A percentile compares a stretch with the other conserved stretches of the same genome.
Evolutionary conservation across 2,329 filamentous ascomycete species (phyloP).

Genomic region (Penicillium verrucosum): DNA sequence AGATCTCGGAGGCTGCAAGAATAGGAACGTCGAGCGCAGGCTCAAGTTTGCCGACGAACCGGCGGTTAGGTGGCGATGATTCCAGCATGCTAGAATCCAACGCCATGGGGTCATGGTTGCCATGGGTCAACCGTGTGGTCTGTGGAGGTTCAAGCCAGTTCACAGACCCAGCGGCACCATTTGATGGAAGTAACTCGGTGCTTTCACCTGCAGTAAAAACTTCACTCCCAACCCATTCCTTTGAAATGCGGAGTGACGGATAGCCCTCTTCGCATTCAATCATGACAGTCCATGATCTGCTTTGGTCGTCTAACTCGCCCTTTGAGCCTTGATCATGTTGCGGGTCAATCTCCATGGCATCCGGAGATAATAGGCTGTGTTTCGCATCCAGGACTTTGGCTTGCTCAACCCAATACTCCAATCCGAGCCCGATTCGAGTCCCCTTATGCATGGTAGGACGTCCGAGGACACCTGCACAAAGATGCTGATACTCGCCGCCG

Average conservation of each 20-base stretch:
- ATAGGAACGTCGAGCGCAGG: constrained; percentile 44
- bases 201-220: constrained; percentile 31
- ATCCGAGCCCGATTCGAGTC: constrained; percentile 38
- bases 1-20: constrained; percentile 41
- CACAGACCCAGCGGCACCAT: constrained; percentile 27
- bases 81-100: constrained; percentile 39
- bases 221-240: constrained; percentile 42
- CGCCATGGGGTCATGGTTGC: constrained; percentile 36
- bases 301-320: constrained; percentile 17
- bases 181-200: constrained; percentile 23
- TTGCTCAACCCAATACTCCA: constrained; percentile 45
- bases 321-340: constrained; percentile 19
- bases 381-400: constrained; percentile 35
- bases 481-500: constrained; percentile 35
- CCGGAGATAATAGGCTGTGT: constrained; percentile 21
- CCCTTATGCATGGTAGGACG: constrained; percentile 42
- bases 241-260: constrained; percentile 44
- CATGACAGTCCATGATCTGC: constrained; percentile 35
- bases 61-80: constrained; percentile 40
- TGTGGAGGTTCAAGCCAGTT: constrained; percentile 42
- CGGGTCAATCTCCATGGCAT: constrained; percentile 36
- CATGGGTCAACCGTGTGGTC: constrained; percentile 33
- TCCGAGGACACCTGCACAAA: constrained; percentile 43
- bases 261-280: constrained; percentile 47
- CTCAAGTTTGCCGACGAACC: constrained; percentile 44